Conservation (phyloP, 1,284 basidiomycete genomes). For the Ustanciosporium gigantosporum region DNA sequence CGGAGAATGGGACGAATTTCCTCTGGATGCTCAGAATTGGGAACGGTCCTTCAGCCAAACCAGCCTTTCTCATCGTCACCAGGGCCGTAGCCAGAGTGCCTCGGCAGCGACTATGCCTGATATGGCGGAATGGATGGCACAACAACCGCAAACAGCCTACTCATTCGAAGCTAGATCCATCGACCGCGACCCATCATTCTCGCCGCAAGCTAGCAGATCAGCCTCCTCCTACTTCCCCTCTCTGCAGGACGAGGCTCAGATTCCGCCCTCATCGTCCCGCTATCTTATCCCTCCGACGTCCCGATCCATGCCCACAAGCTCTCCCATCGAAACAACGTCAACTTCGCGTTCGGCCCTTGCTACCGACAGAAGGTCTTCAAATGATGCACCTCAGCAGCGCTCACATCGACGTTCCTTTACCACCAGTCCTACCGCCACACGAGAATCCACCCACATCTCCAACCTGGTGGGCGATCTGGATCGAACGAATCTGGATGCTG, state of each 20-base stretch:
- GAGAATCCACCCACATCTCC: background rate
- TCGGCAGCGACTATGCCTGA: slow-evolving; percentile 6
- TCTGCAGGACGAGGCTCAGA: background rate
- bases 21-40: slow-evolving; percentile 34
- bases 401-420: background rate
- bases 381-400: background rate
- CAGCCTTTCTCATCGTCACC: background rate
- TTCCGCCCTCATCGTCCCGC: background rate
- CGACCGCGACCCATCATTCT: background rate
- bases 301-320: slow-evolving; percentile 17
- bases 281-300: slow-evolving; percentile 17
- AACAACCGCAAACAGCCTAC: too few relatives aligned
- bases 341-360: background rate
- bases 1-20: slow-evolving; percentile 43
- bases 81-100: slow-evolving; percentile 8
- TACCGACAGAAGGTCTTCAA: background rate
- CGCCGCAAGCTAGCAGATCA: background rate
- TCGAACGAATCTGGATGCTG: slow-evolving; percentile 13
- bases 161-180: background rate
- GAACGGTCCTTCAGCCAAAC: slow-evolving; percentile 22
- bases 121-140: slow-evolving; percentile 9
- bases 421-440: background rate
- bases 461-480: slow-evolving; percentile 7
- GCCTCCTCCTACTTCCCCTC: background rate
- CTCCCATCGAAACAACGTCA: background rate